phyloP scores from a whole-genome alignment of 2,329 filamentous ascomycete species.

The Albifimbria verrucaria region DNA sequence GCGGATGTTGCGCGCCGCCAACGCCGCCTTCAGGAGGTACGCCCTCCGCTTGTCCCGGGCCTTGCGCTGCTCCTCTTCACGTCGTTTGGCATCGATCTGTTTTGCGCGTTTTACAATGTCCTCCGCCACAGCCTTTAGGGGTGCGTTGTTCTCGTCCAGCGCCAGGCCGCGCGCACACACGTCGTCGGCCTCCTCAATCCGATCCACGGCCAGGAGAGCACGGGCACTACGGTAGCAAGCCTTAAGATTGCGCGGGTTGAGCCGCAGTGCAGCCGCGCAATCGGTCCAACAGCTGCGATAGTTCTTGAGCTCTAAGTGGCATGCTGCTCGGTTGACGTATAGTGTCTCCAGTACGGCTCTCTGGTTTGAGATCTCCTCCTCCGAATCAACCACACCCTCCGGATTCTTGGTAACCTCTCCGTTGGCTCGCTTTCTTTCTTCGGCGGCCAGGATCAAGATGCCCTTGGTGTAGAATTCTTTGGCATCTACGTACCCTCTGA shows the following conservation, averaged over 20 bases:
- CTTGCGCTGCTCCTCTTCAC: slow-evolving; percentile 52
- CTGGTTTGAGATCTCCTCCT: slow-evolving; percentile 60
- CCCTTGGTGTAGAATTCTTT: slow-evolving; percentile 90
- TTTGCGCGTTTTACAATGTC: slow-evolving; percentile 62
- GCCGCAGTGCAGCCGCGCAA: slow-evolving; percentile 72
- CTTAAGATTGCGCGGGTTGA: slow-evolving; percentile 82
- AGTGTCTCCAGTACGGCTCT: slow-evolving; percentile 68
- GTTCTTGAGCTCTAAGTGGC: slow-evolving; percentile 84
- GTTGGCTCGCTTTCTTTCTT: slow-evolving; percentile 53
- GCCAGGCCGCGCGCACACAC: slow-evolving; percentile 70
- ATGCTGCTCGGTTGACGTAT: slow-evolving; percentile 84
- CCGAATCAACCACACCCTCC: slow-evolving; percentile 30
- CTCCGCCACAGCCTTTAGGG: slow-evolving; percentile 58
- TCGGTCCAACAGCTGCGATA: slow-evolving; percentile 84
- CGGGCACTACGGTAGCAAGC: slow-evolving; percentile 66
- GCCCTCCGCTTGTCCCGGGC: slow-evolving; percentile 54
- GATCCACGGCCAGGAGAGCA: slow-evolving; percentile 76
- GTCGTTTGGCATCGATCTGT: slow-evolving; percentile 51
- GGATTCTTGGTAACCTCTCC: slow-evolving; percentile 29
- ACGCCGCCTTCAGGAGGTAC: slow-evolving; percentile 60
- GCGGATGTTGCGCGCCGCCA: slow-evolving; percentile 67
- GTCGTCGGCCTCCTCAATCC: slow-evolving; percentile 76
- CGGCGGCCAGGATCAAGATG: slow-evolving; percentile 65
- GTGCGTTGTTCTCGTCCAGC: slow-evolving; percentile 66
- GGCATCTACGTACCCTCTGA: slow-evolving; percentile 74